phyloP scores from a whole-genome alignment of 169 alveolate species.

The Eimeria sp. region DNA sequence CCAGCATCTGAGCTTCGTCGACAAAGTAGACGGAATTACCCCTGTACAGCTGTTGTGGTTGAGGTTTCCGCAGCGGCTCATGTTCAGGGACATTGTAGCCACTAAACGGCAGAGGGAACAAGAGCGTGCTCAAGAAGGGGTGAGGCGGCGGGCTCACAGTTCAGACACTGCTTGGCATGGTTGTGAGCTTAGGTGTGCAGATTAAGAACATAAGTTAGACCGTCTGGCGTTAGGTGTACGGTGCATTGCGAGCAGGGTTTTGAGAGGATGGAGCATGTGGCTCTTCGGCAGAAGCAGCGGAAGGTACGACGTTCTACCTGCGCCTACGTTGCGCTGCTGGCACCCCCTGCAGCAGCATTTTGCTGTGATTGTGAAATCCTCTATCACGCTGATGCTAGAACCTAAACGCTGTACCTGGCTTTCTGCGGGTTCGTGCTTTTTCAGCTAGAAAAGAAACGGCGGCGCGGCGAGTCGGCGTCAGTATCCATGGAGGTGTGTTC shows the following conservation, averaged over 20 bases:
- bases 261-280: conserved; percentile 72
- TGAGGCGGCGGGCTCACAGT: neutral
- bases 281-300: conserved; percentile 57
- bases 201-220: neutral
- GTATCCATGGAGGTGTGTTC: conserved; percentile 33
- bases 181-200: neutral
- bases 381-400: no score
- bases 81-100: conserved; percentile 20
- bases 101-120: conserved; percentile 57
- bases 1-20: neutral
- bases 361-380: no score
- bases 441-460: conserved; percentile 58
- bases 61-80: conserved; percentile 45
- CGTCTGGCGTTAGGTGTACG: neutral
- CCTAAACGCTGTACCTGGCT: neutral
- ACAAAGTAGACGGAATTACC: neutral
- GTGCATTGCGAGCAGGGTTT: conserved; percentile 3
- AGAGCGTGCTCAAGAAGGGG: conserved; percentile 39
- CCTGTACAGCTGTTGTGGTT: neutral
- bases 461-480: conserved; percentile 48
- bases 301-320: neutral
- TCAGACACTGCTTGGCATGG: neutral
- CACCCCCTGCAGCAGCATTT: neutral
- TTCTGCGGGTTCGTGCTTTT: neutral
- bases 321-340: neutral